These are phyloP conservation scores for Glycine soja DNA, from an alignment of 306 rosid species.

Conservation along the genomic window DNA sequence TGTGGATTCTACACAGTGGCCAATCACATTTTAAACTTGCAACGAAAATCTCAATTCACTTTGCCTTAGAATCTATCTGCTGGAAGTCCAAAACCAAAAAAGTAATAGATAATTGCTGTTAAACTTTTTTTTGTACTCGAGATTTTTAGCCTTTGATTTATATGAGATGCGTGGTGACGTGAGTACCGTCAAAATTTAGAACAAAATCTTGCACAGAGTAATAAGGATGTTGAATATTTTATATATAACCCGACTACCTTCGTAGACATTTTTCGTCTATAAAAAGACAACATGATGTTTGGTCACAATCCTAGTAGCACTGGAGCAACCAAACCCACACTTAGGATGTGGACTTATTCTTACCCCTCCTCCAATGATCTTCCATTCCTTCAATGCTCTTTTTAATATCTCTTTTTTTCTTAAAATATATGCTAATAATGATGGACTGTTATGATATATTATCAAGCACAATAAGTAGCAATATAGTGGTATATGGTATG, in stretches of 20 bases:
- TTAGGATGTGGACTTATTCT: slow-evolving; percentile 16
- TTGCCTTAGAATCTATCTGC: not conserved
- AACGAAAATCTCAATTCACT: not conserved
- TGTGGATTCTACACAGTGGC: not conserved
- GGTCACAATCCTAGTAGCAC: slow-evolving; percentile 4
- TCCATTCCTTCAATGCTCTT: not conserved
- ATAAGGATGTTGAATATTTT: not conserved
- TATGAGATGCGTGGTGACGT: not conserved
- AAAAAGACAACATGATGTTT: slow-evolving; percentile 14
- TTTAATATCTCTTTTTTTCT: not conserved
- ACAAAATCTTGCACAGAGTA: slow-evolving; percentile 14
- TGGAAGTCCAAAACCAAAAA: not conserved
- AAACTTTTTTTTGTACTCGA: too few relatives aligned
- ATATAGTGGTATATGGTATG: not conserved
- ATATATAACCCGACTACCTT: not conserved
- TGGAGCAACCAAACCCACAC: slow-evolving; percentile 32
- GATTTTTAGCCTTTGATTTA: not conserved
- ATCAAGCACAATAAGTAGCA: too few relatives aligned
- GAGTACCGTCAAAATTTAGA: slow-evolving; percentile 15
- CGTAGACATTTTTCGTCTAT: slow-evolving; percentile 11
- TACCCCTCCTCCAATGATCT: not conserved
- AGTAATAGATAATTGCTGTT: not conserved
- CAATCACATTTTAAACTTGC: not conserved
- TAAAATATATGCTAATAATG: not conserved
- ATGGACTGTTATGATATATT: not conserved